Conservation (phyloP, 2,329 filamentous ascomycete genomes). For the Massarina eburnea region DNA sequence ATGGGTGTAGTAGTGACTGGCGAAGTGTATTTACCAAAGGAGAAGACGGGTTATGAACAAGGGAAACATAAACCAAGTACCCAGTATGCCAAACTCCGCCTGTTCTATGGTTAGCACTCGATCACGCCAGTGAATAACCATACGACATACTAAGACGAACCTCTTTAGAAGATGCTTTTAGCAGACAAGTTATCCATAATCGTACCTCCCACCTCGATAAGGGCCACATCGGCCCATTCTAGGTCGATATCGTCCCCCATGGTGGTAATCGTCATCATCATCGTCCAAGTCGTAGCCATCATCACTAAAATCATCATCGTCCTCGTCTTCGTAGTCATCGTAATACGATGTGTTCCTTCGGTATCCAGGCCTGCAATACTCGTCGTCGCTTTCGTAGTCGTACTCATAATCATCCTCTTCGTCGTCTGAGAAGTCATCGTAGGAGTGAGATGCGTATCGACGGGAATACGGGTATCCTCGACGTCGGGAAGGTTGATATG, state of each 20-base stretch:
- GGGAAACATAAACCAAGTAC: too few relatives aligned
- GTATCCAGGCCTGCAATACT: conserved; percentile 3
- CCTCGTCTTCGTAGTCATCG: conserved; percentile 14
- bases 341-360: conserved; percentile 3
- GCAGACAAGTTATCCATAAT: too few relatives aligned
- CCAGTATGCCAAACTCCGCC: too few relatives aligned
- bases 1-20: too few relatives aligned
- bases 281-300: conserved; percentile 11
- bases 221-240: conserved; percentile 5
- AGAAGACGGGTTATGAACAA: too few relatives aligned
- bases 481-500: conserved; percentile 1
- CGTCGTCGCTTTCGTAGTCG: conserved; percentile 8
- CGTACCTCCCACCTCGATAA: conserved; percentile 3
- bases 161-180: too few relatives aligned
- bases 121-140: too few relatives aligned
- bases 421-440: conserved; percentile 4
- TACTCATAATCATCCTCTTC: conserved; percentile 11
- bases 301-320: conserved; percentile 7
- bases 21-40: too few relatives aligned
- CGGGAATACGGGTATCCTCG: conserved; percentile 5
- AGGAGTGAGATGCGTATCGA: conserved; percentile 1
- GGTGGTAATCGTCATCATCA: conserved; percentile 10
- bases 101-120: too few relatives aligned
- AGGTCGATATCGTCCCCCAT: conserved; percentile 4
- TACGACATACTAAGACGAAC: too few relatives aligned